These are phyloP conservation scores for Porphyra umbilicalis DNA, from an alignment of 31 red algal genomes.

Conservation along the genomic window DNA sequence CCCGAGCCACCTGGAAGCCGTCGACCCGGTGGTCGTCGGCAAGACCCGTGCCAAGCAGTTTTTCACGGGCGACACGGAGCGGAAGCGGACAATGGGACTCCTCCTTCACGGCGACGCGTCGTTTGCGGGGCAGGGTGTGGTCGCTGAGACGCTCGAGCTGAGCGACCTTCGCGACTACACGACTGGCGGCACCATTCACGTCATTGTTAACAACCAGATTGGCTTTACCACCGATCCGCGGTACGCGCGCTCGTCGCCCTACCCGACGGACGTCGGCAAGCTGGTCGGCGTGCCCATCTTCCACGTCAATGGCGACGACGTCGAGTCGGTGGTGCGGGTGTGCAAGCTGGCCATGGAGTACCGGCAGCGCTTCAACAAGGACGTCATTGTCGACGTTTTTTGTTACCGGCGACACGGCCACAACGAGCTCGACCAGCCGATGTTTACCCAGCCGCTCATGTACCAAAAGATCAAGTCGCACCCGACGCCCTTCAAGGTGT, in stretches of 20 bases:
- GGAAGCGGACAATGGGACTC: constrained; percentile 80
- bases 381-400: constrained; percentile 96
- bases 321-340: constrained; percentile 77
- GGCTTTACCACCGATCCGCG: constrained; percentile 98
- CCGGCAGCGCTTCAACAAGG: constrained; percentile 88
- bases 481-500: constrained; percentile 49
- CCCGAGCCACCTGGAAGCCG: constrained; percentile 95
- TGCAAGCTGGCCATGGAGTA: constrained; percentile 93
- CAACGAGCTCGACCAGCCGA: constrained; percentile 97
- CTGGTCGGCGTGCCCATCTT: constrained; percentile 97
- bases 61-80: constrained; percentile 73
- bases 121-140: constrained; percentile 98
- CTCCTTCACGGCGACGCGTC: constrained; percentile 98
- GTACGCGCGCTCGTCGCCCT: constrained; percentile 85
- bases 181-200: constrained; percentile 85
- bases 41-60: constrained; percentile 98
- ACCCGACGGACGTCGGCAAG: constrained; percentile 97
- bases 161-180: constrained; percentile 89
- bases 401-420: constrained; percentile 95
- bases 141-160: constrained; percentile 91
- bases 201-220: constrained; percentile 99
- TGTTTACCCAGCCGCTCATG: constrained; percentile 97
- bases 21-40: constrained; percentile 96
- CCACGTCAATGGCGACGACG: constrained; percentile 97
- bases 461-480: constrained; percentile 86